These are phyloP conservation scores for Chrysoporthe puriensis DNA, from an alignment of 2,329 filamentous ascomycete genomes.

Conservation along the genomic window DNA sequence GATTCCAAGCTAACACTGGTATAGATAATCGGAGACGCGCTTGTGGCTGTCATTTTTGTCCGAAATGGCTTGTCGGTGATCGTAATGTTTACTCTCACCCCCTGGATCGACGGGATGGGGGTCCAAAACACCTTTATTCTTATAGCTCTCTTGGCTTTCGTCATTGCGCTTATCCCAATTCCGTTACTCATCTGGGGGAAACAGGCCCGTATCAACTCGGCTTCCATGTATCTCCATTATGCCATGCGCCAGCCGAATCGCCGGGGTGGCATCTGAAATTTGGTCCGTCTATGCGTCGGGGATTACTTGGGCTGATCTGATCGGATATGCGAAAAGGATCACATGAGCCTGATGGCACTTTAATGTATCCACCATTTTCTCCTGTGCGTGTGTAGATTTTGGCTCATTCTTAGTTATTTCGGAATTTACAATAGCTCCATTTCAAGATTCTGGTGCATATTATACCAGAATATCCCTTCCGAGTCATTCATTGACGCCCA, in stretches of 20 bases:
- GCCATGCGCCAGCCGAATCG: not conserved
- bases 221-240: not conserved
- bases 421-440: too few species aligned
- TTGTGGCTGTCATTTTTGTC: constrained; percentile 39
- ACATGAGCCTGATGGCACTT: too few species aligned
- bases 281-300: too few species aligned
- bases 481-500: not conserved
- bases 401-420: too few species aligned
- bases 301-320: too few species aligned
- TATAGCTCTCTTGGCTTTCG: not conserved
- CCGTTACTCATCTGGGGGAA: constrained; percentile 4
- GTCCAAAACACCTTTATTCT: constrained; percentile 31
- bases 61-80: constrained; percentile 38
- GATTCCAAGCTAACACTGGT: not conserved
- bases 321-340: too few species aligned
- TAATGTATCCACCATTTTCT: too few species aligned
- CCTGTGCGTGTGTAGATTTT: too few species aligned
- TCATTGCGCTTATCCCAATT: not conserved
- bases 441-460: not conserved
- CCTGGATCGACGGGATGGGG: constrained; percentile 39
- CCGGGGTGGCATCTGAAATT: not conserved
- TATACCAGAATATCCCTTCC: constrained; percentile 2
- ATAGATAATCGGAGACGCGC: constrained; percentile 36
- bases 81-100: constrained; percentile 36
- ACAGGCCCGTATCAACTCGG: constrained; percentile 1